Conservation (phyloP, 1,284 basidiomycete genomes). For the Microbotryomycetes sp. region DNA sequence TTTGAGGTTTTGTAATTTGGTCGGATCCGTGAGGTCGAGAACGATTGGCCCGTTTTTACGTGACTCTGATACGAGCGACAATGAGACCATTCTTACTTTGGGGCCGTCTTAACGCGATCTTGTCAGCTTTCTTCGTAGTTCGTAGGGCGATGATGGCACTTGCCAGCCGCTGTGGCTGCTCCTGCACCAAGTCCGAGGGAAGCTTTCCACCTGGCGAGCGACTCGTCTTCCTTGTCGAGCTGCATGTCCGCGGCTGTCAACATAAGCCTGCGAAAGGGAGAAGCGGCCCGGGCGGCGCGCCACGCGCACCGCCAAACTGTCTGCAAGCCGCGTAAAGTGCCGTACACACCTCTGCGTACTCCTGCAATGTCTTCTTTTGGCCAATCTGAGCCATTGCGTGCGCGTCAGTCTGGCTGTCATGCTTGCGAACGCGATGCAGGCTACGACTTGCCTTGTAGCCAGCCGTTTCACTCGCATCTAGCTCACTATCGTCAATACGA, state of each 20-base stretch:
- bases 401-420: no score
- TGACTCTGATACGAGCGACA: slow-evolving; percentile 47
- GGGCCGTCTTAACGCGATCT: no score
- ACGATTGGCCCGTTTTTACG: slow-evolving; percentile 42
- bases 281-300: background rate
- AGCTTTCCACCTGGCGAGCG: slow-evolving; percentile 73
- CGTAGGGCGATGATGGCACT: no score
- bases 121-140: background rate
- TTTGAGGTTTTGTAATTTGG: slow-evolving; percentile 45
- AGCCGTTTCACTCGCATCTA: slow-evolving; percentile 17
- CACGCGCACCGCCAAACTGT: background rate
- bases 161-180: slow-evolving; percentile 39
- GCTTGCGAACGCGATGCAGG: no score
- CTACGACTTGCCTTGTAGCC: slow-evolving; percentile 12
- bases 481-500: slow-evolving; percentile 8
- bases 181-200: slow-evolving; percentile 71
- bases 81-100: slow-evolving; percentile 27
- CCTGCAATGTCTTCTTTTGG: slow-evolving; percentile 46
- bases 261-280: background rate
- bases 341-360: slow-evolving; percentile 45
- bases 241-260: slow-evolving; percentile 42
- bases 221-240: slow-evolving; percentile 78
- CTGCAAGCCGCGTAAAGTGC: background rate
- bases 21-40: slow-evolving; percentile 45
- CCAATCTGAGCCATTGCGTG: slow-evolving; percentile 39